phyloP scores from a whole-genome alignment of 768 basidiomycete species.

The Lyophyllum shimeji region DNA sequence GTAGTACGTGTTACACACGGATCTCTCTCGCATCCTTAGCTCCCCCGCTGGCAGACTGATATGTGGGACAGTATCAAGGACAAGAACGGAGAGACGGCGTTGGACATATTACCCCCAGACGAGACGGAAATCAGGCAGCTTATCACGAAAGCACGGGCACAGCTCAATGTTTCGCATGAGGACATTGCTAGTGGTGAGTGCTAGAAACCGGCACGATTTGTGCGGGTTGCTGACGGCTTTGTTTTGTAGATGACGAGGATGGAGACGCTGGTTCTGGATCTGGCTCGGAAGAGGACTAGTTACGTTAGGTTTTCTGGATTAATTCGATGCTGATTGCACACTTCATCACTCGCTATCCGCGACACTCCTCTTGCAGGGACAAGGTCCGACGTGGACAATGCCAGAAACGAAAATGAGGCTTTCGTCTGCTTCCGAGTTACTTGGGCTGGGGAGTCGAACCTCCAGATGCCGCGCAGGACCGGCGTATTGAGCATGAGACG shows the following conservation, averaged over 20 bases:
- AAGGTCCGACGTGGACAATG: too few relatives aligned
- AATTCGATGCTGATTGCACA: too few relatives aligned
- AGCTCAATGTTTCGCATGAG: slow-evolving; percentile 47
- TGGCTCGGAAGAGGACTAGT: slow-evolving; percentile 33
- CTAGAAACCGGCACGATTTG: background rate
- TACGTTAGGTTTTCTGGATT: background rate
- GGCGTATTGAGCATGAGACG: too few relatives aligned
- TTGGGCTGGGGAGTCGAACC: too few relatives aligned
- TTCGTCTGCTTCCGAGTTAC: too few relatives aligned
- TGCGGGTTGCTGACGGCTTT: background rate
- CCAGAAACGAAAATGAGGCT: too few relatives aligned
- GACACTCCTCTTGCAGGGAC: too few relatives aligned
- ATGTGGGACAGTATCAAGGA: slow-evolving; percentile 59
- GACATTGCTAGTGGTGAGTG: slow-evolving; percentile 69
- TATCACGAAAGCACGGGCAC: slow-evolving; percentile 54
- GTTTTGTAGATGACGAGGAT: slow-evolving; percentile 23
- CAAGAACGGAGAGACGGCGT: slow-evolving; percentile 57
- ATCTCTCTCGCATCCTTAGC: too few relatives aligned
- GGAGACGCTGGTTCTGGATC: slow-evolving; percentile 29
- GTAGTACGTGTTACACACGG: slow-evolving; percentile 52
- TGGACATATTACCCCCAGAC: slow-evolving; percentile 53
- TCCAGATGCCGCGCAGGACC: too few relatives aligned
- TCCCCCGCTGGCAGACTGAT: background rate
- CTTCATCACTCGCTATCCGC: too few relatives aligned
- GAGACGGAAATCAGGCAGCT: slow-evolving; percentile 51